phyloP scores from a whole-genome alignment of 2,329 filamentous ascomycete genomes.

The Botrytis pseudocinerea region DNA sequence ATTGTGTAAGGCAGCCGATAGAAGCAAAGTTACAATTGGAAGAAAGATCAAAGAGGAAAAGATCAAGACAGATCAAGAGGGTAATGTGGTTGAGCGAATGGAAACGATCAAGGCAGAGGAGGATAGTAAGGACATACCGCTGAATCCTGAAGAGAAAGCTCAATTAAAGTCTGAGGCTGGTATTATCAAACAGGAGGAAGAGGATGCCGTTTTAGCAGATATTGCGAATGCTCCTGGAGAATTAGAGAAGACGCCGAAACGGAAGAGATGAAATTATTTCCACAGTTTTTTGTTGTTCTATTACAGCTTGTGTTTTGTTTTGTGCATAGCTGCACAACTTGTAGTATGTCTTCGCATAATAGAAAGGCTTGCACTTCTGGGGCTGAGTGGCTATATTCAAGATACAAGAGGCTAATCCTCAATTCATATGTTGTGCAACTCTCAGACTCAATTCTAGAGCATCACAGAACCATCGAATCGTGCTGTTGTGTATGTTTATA shows the following conservation, averaged over 20 bases:
- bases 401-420: too few relatives aligned
- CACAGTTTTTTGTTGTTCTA: neutral
- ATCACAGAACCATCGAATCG: neutral
- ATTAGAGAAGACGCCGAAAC: conserved; percentile 24
- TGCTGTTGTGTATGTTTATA: neutral
- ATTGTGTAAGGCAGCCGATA: conserved; percentile 72
- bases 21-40: conserved; percentile 60
- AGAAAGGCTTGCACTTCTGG: neutral
- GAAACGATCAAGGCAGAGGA: conserved; percentile 43
- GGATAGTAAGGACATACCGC: conserved; percentile 14
- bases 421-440: neutral
- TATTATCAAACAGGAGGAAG: neutral
- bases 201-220: conserved; percentile 22
- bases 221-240: conserved; percentile 30
- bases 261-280: conserved; percentile 6
- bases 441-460: neutral
- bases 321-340: neutral
- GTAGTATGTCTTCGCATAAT: neutral
- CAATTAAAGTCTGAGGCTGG: neutral
- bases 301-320: neutral
- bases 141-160: conserved; percentile 19
- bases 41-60: conserved; percentile 51
- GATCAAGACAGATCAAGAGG: conserved; percentile 41
- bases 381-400: neutral
- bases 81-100: conserved; percentile 38